Base-by-base conservation (phyloP, 169 alveolate genomes). In the Babesia ovis region DNA sequence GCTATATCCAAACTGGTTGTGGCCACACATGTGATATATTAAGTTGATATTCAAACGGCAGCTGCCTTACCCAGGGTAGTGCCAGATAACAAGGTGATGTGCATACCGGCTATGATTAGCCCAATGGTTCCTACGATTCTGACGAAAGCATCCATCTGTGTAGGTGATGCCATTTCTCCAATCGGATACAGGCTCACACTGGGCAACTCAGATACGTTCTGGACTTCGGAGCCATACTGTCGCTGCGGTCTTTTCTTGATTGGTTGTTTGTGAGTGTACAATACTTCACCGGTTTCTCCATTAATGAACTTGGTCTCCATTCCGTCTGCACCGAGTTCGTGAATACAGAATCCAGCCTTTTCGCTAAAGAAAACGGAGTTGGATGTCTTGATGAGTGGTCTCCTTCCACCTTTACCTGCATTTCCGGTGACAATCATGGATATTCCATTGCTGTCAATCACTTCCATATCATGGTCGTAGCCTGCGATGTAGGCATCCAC, bases 401-500 rank as follows among this genome's bases (percentile, higher is more conserved):
- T 73, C 32, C 91, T 80, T 56, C 85, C 86, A 22, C 90, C 79
- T 11, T 55, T 48, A 31, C 93, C 83, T 31, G 93, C 91, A n/a
- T 95, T 72, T n/a, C 95, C 95, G 72, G 95, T 76, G 45, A 76
- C 83, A 32, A 89, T 90, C 73, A 90, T 90, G 59, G 92, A 50
- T 4, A 62, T 20, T 18, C 84, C 85, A 31, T 67, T 70, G 56
- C 58, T 68, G 48, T 84, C 85, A 27, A 72, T 83, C 25, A 91
- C 79, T 53, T 93, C 97, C 91, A 93, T 84, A 68, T 89, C 93
- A 53, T 75, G 90, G 71, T 92, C 97, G 73, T 91, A 90, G 0
- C 97, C 97, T 16, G 97, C 72, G 41, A 94, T 90, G 80, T 93
- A 93, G 4, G 94, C 95, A 59, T 94, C 97, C 3, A 94, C 96